phyloP scores from a whole-genome alignment of 805 yeast species.

The Yarrowia sp. region DNA sequence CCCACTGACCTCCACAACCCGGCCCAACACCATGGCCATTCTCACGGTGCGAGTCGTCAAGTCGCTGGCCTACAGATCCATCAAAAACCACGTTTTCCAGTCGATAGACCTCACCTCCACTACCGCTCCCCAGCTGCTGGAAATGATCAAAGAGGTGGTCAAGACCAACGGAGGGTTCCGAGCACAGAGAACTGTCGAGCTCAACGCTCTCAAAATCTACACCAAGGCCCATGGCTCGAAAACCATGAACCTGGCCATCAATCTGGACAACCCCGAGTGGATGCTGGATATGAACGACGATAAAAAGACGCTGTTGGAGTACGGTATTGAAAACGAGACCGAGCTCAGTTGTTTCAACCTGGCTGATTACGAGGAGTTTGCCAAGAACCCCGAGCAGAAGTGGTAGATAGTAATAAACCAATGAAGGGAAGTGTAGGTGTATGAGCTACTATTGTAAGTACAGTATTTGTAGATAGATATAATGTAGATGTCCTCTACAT shows the following conservation, averaged over 20 bases:
- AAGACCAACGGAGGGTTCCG: conserved; percentile 64
- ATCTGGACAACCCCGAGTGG: conserved; percentile 82
- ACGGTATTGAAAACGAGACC: conserved; percentile 78
- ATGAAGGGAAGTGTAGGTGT: no score
- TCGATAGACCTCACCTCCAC: conserved; percentile 66
- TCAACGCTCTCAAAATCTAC: conserved; percentile 75
- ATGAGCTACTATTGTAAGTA: no score
- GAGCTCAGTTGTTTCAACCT: conserved; percentile 80
- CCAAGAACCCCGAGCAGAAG: conserved; percentile 82
- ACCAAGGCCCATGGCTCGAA: conserved; percentile 94
- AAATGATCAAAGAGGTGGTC: conserved; percentile 45
- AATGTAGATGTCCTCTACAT: no score
- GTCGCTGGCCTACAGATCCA: conserved; percentile 60
- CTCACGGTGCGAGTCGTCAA: conserved; percentile 83
- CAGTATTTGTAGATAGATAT: no score
- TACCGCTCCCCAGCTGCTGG: conserved; percentile 63
- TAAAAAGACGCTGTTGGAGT: conserved; percentile 46
- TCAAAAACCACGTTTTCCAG: conserved; percentile 44
- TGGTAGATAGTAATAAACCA: no score
- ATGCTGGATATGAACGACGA: conserved; percentile 47
- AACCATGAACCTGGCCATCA: conserved; percentile 86
- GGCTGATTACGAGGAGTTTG: conserved; percentile 62
- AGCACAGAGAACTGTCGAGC: conserved; percentile 70
- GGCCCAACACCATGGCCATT: conserved; percentile 42
- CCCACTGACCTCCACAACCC: conserved; percentile 13